phyloP scores from a whole-genome alignment of 495 filamentous ascomycete species.

The Aspergillus heteromorphus region DNA sequence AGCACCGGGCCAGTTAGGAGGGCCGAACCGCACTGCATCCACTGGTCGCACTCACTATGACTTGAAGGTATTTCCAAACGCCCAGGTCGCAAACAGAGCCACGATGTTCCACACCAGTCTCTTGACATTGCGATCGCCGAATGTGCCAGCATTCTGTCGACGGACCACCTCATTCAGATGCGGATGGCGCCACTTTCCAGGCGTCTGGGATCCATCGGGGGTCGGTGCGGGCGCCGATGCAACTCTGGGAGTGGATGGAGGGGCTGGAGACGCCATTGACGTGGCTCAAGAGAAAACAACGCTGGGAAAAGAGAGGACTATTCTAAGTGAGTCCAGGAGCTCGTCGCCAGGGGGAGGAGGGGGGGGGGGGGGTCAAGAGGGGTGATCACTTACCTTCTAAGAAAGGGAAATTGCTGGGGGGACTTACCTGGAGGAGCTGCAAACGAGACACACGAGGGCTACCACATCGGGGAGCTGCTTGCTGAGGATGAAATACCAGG shows the following conservation, averaged over 20 bases:
- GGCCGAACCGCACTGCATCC: not conserved
- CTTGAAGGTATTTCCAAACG: constrained; percentile 31
- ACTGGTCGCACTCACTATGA: constrained; percentile 28
- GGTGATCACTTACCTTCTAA: constrained; percentile 11
- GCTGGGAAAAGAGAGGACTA: constrained; percentile 1
- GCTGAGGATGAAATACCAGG: not conserved
- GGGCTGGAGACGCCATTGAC: constrained; percentile 36
- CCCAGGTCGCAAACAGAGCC: constrained; percentile 46
- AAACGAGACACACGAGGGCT: not conserved
- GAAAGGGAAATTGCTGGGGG: not conserved
- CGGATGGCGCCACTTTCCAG: constrained; percentile 87
- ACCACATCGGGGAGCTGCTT: not conserved
- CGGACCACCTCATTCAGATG: constrained; percentile 69
- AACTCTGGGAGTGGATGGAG: constrained; percentile 59
- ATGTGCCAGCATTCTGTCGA: constrained; percentile 66
- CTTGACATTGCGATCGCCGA: constrained; percentile 63
- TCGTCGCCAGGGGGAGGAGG: not conserved
- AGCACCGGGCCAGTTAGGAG: not conserved
- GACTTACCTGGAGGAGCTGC: not conserved
- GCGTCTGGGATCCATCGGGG: constrained; percentile 47
- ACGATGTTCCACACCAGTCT: constrained; percentile 59
- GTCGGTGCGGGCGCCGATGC: constrained; percentile 40
- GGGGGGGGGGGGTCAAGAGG: not conserved
- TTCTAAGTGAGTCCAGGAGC: not conserved
- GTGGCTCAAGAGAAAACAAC: not conserved